These are phyloP conservation scores for Pseudonitzschia pungens DNA, from an alignment of 108 stramenopile species.

Conservation along the genomic window DNA sequence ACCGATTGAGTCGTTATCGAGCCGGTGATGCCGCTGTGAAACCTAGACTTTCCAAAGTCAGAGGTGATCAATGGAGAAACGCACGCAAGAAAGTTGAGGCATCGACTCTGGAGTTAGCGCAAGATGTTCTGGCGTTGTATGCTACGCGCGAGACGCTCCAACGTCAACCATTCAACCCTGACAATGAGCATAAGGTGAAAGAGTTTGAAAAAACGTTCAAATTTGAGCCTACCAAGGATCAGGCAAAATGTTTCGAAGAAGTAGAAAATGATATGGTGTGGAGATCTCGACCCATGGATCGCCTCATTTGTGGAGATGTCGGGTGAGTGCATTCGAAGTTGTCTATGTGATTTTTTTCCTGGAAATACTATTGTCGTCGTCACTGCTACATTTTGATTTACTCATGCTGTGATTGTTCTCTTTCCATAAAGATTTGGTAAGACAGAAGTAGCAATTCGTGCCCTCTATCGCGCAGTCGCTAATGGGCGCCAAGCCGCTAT, in stretches of 20 bases:
- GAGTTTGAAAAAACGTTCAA: constrained; percentile 74
- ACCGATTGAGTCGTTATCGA: constrained; percentile 76
- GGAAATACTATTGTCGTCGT: not conserved
- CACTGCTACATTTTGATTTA: not conserved
- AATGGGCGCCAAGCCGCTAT: constrained; percentile 92
- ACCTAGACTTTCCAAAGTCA: constrained; percentile 65
- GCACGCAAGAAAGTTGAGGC: constrained; percentile 72
- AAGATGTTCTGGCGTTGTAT: constrained; percentile 72
- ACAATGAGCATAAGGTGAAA: constrained; percentile 55
- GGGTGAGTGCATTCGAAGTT: constrained; percentile 38
- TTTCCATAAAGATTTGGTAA: constrained; percentile 74
- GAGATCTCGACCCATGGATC: constrained; percentile 93
- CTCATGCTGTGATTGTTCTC: not conserved
- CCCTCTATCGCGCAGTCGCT: constrained; percentile 77
- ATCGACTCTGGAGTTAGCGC: constrained; percentile 73
- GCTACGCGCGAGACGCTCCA: constrained; percentile 61
- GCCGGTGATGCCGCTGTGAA: constrained; percentile 75
- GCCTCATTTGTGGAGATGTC: constrained; percentile 95
- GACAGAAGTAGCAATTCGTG: constrained; percentile 94
- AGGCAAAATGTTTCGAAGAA: constrained; percentile 82
- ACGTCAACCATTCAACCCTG: constrained; percentile 71
- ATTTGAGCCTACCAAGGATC: constrained; percentile 86
- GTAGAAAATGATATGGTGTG: constrained; percentile 96
- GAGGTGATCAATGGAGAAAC: constrained; percentile 79
- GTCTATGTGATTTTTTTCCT: not conserved